phyloP scores from a whole-genome alignment of 352 stramenopile genomes.

The Phytophthora europaea region DNA sequence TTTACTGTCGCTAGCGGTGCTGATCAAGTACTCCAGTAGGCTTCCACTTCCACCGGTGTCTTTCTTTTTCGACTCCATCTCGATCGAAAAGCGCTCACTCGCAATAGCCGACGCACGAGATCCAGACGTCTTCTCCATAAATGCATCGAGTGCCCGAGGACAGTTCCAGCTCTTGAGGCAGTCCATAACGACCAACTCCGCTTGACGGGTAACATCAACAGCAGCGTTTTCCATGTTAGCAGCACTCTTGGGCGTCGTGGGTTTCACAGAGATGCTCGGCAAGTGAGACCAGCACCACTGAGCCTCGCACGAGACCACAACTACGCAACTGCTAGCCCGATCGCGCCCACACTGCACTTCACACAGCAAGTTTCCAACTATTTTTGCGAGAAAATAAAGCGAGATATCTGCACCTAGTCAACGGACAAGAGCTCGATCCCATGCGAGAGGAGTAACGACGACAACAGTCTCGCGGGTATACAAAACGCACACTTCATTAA shows the following conservation, averaged over 20 bases:
- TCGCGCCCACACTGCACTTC: not conserved
- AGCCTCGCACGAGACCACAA: not conserved
- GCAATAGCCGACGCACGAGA: slow-evolving; percentile 34
- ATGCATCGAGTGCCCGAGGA: slow-evolving; percentile 59
- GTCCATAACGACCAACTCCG: slow-evolving; percentile 78
- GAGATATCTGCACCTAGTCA: not conserved
- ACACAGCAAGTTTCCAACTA: slow-evolving; percentile 12
- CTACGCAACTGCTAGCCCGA: slow-evolving; percentile 1
- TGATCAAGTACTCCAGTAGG: slow-evolving; percentile 68
- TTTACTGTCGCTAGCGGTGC: slow-evolving; percentile 22
- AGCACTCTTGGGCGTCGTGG: slow-evolving; percentile 37
- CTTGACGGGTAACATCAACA: slow-evolving; percentile 63
- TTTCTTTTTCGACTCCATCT: slow-evolving; percentile 65
- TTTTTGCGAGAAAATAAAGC: slow-evolving; percentile 25
- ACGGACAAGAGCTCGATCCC: slow-evolving; percentile 17
- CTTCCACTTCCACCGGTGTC: slow-evolving; percentile 11
- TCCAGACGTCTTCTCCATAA: slow-evolving; percentile 49
- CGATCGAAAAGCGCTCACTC: slow-evolving; percentile 63
- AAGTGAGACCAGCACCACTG: not conserved
- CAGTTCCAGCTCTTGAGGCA: slow-evolving; percentile 73
- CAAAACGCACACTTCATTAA: slow-evolving; percentile 41
- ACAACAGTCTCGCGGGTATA: slow-evolving; percentile 13
- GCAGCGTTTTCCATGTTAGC: slow-evolving; percentile 24
- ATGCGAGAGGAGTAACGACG: not conserved
- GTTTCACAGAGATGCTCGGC: not conserved